phyloP scores from a whole-genome alignment of 305 asterid species.

The Fraxinus floribunda region DNA sequence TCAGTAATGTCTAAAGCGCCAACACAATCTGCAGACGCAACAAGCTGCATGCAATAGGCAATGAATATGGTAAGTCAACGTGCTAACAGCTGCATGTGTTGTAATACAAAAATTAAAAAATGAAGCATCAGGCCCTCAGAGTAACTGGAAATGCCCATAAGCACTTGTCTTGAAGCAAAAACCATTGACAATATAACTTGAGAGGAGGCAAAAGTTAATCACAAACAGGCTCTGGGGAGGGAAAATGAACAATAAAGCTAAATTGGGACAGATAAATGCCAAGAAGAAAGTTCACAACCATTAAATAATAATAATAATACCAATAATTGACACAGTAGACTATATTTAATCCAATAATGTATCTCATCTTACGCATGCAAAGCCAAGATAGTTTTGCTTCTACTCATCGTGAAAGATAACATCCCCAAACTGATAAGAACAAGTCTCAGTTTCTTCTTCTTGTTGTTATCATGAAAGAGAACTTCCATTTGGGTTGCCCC shows the following conservation, averaged over 20 bases:
- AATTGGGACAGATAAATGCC: neutral
- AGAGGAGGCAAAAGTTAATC: neutral
- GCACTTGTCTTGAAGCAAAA: neutral
- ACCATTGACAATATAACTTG: neutral
- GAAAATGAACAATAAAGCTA: neutral
- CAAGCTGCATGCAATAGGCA: conserved; percentile 67
- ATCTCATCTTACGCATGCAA: neutral
- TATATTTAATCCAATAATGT: neutral
- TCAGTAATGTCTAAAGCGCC: conserved; percentile 94
- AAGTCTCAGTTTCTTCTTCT: neutral
- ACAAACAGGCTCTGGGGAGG: neutral
- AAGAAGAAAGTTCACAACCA: neutral
- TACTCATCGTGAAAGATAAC: neutral
- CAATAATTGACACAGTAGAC: neutral
- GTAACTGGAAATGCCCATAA: neutral
- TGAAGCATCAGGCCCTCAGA: neutral
- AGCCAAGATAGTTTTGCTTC: neutral
- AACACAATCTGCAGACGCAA: conserved; percentile 96
- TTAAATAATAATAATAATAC: neutral
- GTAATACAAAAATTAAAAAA: neutral
- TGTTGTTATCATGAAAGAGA: neutral
- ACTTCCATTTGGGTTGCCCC: neutral
- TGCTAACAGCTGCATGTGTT: neutral
- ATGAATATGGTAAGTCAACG: conserved; percentile 29
- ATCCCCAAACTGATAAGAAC: neutral